phyloP scores from a whole-genome alignment of 2,329 filamentous ascomycete genomes.

The Chaetomium olivaceum region DNA sequence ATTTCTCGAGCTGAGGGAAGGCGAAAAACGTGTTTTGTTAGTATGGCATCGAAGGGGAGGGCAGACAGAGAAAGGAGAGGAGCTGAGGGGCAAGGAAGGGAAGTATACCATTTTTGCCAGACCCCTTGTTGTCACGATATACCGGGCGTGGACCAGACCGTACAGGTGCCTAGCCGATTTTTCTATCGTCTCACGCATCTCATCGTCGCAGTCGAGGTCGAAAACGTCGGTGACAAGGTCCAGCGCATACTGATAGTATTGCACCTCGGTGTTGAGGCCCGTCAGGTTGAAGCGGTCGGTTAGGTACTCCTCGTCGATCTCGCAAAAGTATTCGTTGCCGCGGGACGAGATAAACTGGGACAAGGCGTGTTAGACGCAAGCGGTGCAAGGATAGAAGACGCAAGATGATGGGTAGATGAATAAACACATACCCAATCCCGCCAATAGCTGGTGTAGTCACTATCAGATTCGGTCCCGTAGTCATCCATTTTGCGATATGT shows the following conservation, averaged over 20 bases:
- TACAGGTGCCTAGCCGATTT: conserved; percentile 96
- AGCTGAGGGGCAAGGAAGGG: not conserved
- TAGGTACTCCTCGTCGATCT: conserved; percentile 98
- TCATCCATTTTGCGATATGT: conserved; percentile 72
- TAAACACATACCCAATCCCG: conserved; percentile 84
- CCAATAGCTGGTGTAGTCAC: conserved; percentile 99
- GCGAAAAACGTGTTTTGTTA: not conserved
- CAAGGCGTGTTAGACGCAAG: conserved; percentile 27
- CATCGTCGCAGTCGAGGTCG: conserved; percentile 97
- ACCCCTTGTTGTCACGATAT: conserved; percentile 93
- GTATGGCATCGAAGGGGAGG: not conserved
- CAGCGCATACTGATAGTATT: conserved; percentile 98
- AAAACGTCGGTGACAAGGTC: conserved; percentile 98
- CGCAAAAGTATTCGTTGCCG: conserved; percentile 99
- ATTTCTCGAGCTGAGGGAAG: conserved; percentile 82
- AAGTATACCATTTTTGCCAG: conserved; percentile 86
- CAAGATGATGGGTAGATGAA: not conserved
- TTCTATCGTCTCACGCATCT: conserved; percentile 97
- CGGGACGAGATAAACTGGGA: conserved; percentile 94
- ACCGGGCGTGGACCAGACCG: conserved; percentile 91
- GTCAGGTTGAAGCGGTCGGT: conserved; percentile 98
- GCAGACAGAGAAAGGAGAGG: not conserved
- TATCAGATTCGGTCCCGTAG: conserved; percentile 96
- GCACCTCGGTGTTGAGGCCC: conserved; percentile 92
- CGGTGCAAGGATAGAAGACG: not conserved